Percentiles rank a stretch among this genome's conserved stretches.
These are phyloP conservation scores for Saccharomycodes ludwigii DNA, from an alignment of 805 yeast genomes.

Conservation along the genomic window DNA sequence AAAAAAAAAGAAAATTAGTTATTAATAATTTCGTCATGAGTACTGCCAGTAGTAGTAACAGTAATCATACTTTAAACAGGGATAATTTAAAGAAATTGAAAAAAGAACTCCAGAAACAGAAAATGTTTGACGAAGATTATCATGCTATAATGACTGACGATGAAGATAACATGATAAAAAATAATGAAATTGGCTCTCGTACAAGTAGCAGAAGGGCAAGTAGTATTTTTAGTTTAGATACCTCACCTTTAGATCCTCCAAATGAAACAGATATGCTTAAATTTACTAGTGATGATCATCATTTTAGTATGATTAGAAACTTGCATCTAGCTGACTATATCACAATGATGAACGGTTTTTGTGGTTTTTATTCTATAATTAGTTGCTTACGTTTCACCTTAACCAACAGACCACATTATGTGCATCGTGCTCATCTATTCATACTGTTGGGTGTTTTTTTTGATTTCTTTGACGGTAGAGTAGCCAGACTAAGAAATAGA, in stretches of 20 bases:
- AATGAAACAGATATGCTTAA: conserved; percentile 65
- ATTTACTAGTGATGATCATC: conserved; percentile 73
- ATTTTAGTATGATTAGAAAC: conserved; percentile 73
- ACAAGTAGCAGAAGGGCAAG: conserved; percentile 42
- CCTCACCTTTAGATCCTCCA: conserved; percentile 57
- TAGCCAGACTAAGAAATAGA: conserved; percentile 87
- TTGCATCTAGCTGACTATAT: conserved; percentile 94
- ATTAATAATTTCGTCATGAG: too few relatives aligned
- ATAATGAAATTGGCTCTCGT: too few relatives aligned
- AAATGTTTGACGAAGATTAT: too few relatives aligned
- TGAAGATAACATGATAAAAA: too few relatives aligned
- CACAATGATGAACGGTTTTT: conserved; percentile 85
- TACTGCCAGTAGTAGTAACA: too few relatives aligned
- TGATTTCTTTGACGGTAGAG: conserved; percentile 95
- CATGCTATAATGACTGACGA: too few relatives aligned
- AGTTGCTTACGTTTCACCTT: conserved; percentile 73
- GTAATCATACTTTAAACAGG: too few relatives aligned
- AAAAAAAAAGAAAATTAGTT: too few relatives aligned
- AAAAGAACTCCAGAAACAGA: too few relatives aligned
- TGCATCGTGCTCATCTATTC: conserved; percentile 81
- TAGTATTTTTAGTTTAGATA: conserved; percentile 39
- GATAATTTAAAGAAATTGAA: too few relatives aligned
- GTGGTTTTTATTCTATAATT: conserved; percentile 84
- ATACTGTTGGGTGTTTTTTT: conserved; percentile 86
- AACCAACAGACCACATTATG: conserved; percentile 55